phyloP scores from a whole-genome alignment of 2,329 filamentous ascomycete species.

The Fusarium acutatum region DNA sequence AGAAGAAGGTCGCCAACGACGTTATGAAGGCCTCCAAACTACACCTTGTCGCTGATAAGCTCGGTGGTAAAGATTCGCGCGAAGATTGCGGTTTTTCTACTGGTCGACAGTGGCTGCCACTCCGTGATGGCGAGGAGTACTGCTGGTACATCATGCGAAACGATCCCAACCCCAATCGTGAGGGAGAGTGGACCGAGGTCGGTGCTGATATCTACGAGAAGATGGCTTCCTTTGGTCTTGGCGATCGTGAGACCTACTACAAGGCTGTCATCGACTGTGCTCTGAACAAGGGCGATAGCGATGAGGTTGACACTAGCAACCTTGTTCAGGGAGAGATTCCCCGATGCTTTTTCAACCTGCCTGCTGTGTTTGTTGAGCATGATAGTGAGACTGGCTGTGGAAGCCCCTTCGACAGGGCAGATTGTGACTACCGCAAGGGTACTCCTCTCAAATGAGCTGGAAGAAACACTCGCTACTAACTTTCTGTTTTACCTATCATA shows the following conservation, averaged over 20 bases:
- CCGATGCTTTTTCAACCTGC: slow-evolving; percentile 17
- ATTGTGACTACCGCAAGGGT: slow-evolving; percentile 9
- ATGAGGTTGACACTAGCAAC: slow-evolving; percentile 5
- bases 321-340: slow-evolving; percentile 13
- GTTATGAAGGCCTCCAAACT: slow-evolving; percentile 22
- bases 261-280: slow-evolving; percentile 14
- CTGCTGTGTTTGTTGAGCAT: slow-evolving; percentile 6
- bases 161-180: background rate
- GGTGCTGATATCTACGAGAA: slow-evolving; percentile 18
- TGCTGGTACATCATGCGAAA: slow-evolving; percentile 34
- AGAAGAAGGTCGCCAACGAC: slow-evolving; percentile 33
- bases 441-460: background rate
- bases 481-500: no score
- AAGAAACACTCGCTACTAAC: no score
- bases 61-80: background rate
- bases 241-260: slow-evolving; percentile 21
- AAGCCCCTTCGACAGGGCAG: background rate
- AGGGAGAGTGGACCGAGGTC: slow-evolving; percentile 3
- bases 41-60: slow-evolving; percentile 22
- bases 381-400: background rate
- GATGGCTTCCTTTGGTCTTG: slow-evolving; percentile 17
- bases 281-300: background rate
- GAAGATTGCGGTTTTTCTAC: slow-evolving; percentile 7
- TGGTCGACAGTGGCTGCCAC: slow-evolving; percentile 17
- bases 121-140: slow-evolving; percentile 18